A percentile compares a stretch with the other conserved stretches of the same genome.
These are phyloP conservation scores for Geotrichum candidum DNA, from an alignment of 1,139 yeast genomes.

Conservation along the genomic window DNA sequence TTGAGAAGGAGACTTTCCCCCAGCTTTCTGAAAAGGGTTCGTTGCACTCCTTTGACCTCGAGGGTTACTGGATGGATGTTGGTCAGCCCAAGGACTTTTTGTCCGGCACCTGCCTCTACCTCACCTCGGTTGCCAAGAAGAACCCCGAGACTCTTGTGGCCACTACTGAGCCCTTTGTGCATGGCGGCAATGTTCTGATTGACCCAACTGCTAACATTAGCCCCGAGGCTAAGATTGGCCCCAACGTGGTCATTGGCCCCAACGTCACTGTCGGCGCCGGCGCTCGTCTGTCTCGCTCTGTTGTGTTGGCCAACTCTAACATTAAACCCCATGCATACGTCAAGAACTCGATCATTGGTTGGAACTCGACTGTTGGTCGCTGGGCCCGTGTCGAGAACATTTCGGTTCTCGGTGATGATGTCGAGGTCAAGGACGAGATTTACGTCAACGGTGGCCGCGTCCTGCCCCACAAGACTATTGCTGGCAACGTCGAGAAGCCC, in stretches of 20 bases:
- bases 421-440: slow-evolving; percentile 94
- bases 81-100: slow-evolving; percentile 99
- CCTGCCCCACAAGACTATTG: slow-evolving; percentile 95
- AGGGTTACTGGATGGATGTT: slow-evolving; percentile 99
- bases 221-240: slow-evolving; percentile 93
- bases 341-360: slow-evolving; percentile 95
- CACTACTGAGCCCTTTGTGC: slow-evolving; percentile 61
- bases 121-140: slow-evolving; percentile 80
- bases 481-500: slow-evolving; percentile 94
- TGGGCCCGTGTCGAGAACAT: slow-evolving; percentile 99
- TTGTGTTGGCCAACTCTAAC: slow-evolving; percentile 81
- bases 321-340: slow-evolving; percentile 98
- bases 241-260: slow-evolving; percentile 97
- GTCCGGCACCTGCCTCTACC: slow-evolving; percentile 90
- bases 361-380: slow-evolving; percentile 97
- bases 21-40: slow-evolving; percentile 80
- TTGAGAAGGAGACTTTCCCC: slow-evolving; percentile 99
- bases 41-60: slow-evolving; percentile 92
- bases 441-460: slow-evolving; percentile 99
- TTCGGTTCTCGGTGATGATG: slow-evolving; percentile 98
- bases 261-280: slow-evolving; percentile 95
- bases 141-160: slow-evolving; percentile 61
- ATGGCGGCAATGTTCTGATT: slow-evolving; percentile 89
- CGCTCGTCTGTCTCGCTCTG: slow-evolving; percentile 96
- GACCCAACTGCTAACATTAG: slow-evolving; percentile 95